Evolutionary conservation across 1,139 yeast genomes (phyloP).

Genomic region (Zygoascus hellenicus): DNA sequence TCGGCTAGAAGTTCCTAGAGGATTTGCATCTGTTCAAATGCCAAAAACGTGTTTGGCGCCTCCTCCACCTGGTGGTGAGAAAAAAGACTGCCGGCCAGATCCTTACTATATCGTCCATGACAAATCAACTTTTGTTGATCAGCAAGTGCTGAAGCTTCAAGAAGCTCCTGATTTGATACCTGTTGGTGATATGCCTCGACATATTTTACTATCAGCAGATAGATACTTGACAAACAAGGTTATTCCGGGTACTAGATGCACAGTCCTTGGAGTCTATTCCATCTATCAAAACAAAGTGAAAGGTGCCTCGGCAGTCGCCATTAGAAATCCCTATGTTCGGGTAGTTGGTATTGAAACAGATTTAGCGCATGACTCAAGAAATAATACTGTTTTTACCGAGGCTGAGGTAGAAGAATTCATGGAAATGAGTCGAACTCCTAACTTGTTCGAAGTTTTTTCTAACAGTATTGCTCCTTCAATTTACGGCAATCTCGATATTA

Average conservation of each 20-base stretch:
- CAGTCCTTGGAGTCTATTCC: constrained; percentile 86
- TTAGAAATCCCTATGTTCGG: constrained; percentile 85
- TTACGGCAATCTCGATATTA: constrained; percentile 88
- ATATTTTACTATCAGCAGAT: constrained; percentile 81
- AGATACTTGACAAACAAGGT: constrained; percentile 84
- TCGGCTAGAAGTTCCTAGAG: constrained; percentile 58
- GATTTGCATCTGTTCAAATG: constrained; percentile 71
- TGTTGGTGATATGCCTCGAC: constrained; percentile 98
- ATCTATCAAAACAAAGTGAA: constrained; percentile 66
- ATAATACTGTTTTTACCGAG: constrained; percentile 69
- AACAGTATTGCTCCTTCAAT: constrained; percentile 93
- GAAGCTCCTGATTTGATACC: constrained; percentile 98
- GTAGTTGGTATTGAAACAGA: constrained; percentile 85
- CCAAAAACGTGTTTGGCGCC: constrained; percentile 65
- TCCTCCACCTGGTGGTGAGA: constrained; percentile 51
- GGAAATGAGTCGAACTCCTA: constrained; percentile 72
- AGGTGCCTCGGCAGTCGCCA: constrained; percentile 65
- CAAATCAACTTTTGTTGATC: constrained; percentile 86
- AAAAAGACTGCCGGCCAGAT: constrained; percentile 70
- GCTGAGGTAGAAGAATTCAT: constrained; percentile 92
- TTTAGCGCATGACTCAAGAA: constrained; percentile 62
- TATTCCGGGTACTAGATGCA: constrained; percentile 93
- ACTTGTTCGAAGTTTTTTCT: constrained; percentile 79
- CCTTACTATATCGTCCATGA: constrained; percentile 94
- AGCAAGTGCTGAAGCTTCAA: constrained; percentile 87